These are phyloP conservation scores for Agrostemma githago DNA, from an alignment of 148 eudicot species.

Conservation along the genomic window DNA sequence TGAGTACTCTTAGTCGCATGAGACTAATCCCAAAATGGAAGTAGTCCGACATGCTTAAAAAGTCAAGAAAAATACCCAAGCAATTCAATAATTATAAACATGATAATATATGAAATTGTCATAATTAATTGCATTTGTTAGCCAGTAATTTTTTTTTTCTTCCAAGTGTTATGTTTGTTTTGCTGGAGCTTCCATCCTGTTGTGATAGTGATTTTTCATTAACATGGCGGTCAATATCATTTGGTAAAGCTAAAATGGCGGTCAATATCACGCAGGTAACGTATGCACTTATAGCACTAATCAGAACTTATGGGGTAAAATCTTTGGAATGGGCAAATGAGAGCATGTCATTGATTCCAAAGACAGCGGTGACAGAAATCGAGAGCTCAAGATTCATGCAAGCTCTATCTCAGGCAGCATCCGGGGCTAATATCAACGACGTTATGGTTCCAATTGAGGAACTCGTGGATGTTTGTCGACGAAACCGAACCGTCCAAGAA, in stretches of 20 bases:
- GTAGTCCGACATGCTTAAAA: neutral
- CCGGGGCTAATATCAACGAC: slow-evolving; percentile 49
- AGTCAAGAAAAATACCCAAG: neutral
- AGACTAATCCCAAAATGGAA: neutral
- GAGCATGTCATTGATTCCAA: slow-evolving; percentile 63
- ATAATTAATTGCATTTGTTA: no score
- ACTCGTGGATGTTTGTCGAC: slow-evolving; percentile 93
- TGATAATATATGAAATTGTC: neutral
- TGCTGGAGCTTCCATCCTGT: neutral
- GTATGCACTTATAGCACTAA: slow-evolving; percentile 62
- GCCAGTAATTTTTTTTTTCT: no score
- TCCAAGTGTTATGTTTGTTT: neutral
- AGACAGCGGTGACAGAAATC: slow-evolving; percentile 70
- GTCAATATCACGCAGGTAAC: slow-evolving; percentile 50
- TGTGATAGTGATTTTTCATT: neutral
- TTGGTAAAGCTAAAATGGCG: slow-evolving; percentile 1
- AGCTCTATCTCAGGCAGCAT: slow-evolving; percentile 75
- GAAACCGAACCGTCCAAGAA: slow-evolving; percentile 92
- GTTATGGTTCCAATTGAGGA: slow-evolving; percentile 77
- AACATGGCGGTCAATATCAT: neutral
- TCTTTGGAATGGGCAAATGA: slow-evolving; percentile 87
- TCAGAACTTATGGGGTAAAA: slow-evolving; percentile 58
- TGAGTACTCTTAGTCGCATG: neutral
- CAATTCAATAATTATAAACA: no score
- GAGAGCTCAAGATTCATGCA: slow-evolving; percentile 72